These are phyloP conservation scores for Peronosclerospora sorghi DNA, from an alignment of 352 stramenopile species.

Conservation along the genomic window DNA sequence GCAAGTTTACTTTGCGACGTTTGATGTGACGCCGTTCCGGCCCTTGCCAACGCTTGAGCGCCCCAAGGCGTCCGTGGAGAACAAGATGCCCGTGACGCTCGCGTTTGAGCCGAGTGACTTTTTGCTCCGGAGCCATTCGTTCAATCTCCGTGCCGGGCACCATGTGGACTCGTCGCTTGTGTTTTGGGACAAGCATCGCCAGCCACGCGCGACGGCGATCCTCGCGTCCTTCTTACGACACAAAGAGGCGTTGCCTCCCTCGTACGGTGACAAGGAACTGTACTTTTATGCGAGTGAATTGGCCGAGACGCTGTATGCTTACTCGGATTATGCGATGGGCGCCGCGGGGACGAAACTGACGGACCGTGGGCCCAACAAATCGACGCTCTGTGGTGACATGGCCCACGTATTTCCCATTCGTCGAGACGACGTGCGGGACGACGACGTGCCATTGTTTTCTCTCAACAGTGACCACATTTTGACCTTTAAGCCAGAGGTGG, in stretches of 20 bases:
- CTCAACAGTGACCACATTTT: constrained; percentile 50
- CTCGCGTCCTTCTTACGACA: constrained; percentile 23
- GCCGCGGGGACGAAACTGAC: constrained; percentile 24
- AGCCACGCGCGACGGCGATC: constrained; percentile 28
- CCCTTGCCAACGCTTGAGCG: constrained; percentile 12
- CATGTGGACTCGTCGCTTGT: constrained; percentile 36
- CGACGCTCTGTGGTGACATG: constrained; percentile 38
- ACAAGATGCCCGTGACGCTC: constrained; percentile 7
- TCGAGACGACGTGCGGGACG: constrained; percentile 8
- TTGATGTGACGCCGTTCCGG: constrained; percentile 15
- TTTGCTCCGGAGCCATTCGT: constrained; percentile 21
- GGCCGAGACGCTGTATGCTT: constrained; percentile 29
- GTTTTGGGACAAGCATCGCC: constrained; percentile 30
- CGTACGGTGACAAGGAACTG: constrained; percentile 39
- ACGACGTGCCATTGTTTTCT: constrained; percentile 31
- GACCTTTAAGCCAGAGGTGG: constrained; percentile 20
- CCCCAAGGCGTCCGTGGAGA: constrained; percentile 7
- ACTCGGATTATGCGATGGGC: constrained; percentile 33
- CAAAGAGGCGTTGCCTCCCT: constrained; percentile 14
- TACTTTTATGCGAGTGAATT: constrained; percentile 36
- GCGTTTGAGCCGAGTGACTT: constrained; percentile 21
- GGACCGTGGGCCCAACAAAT: constrained; percentile 19
- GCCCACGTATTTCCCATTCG: constrained; percentile 39
- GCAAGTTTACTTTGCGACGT: constrained; percentile 20
- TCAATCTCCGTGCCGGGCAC: constrained; percentile 24